These are phyloP conservation scores for Ascosphaera aggregata DNA, from an alignment of 2,329 filamentous ascomycete species.

Conservation along the genomic window DNA sequence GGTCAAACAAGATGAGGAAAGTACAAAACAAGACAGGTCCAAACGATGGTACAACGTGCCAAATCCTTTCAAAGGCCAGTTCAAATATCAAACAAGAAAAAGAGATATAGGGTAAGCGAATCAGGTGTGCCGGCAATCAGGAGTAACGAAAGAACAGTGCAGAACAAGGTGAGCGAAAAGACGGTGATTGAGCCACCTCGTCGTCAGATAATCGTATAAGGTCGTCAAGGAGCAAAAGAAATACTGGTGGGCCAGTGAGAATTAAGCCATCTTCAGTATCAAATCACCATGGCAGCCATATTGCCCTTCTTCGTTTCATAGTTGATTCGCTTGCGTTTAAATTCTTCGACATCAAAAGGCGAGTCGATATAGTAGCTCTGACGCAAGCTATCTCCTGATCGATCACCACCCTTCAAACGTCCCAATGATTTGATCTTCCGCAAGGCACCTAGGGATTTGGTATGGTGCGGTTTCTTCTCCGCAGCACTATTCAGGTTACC, in stretches of 20 bases:
- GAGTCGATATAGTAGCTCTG: constrained; percentile 8
- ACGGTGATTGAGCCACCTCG: too few species aligned
- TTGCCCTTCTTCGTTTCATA: constrained; percentile 23
- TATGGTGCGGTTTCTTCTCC: constrained; percentile 8
- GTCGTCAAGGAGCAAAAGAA: too few species aligned
- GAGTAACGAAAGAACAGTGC: too few species aligned
- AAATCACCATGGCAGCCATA: constrained; percentile 5
- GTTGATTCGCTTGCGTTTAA: constrained; percentile 23
- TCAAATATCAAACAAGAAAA: too few species aligned
- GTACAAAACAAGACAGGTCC: neutral
- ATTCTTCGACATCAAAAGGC: constrained; percentile 27
- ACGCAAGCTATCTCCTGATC: neutral
- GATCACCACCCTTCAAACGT: constrained; percentile 9
- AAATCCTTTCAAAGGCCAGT: too few species aligned
- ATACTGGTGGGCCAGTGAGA: too few species aligned
- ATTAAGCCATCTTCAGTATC: too few species aligned
- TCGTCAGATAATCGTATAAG: too few species aligned
- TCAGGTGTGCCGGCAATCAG: too few species aligned
- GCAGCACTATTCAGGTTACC: constrained; percentile 25
- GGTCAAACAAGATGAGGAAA: neutral
- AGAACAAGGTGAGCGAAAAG: too few species aligned
- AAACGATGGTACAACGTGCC: too few species aligned
- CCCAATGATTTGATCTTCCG: constrained; percentile 15
- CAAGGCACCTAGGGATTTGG: constrained; percentile 7
- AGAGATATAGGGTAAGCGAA: too few species aligned